Base-by-base conservation (phyloP, 371 early-diverging fungal species). In the Mucor mucedo region DNA sequence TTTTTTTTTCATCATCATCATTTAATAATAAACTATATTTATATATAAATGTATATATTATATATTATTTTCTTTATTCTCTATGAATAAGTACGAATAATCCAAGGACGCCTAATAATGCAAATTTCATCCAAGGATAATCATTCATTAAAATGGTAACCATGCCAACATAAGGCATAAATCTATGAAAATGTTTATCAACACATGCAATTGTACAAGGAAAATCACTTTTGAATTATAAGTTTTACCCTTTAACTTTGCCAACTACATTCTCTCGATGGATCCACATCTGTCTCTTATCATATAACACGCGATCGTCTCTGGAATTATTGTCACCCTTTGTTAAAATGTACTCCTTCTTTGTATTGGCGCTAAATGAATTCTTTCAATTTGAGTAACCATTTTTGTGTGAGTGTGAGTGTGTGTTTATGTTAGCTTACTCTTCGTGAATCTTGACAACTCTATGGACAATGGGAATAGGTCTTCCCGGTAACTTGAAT, bases 391-490 rank as follows among this genome's bases (percentile, higher is more conserved):
- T 7, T 21, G 21, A 21, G 21, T 21, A 21, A 21, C 21, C 21
- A 21, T 21, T 21, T 21, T 21, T 21, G 21, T 21, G 21, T 21
- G 21, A 21, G 21, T 21, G 21, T n/a, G n/a, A n/a, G n/a, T 21
- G 21, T 21, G 21, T 21, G 1, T 21, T 28, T 29, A 21, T 9
- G 7, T 21, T 21, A 21, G 53, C 30, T 74, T 85, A 90, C 87
- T 89, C 84, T 57, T 89, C 86, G 73, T 98, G 98, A 29, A 95
- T 76, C 67, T 93, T 92, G 62, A 99, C 84, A 9, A 96, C 94
- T 41, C 99, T 88, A 76, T 99, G 99, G 10, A 99, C 99, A 72
- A 99, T 99, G 0, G 99, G 99, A 55, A 99, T 95, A 39, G 89
- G 88, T 66, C 93, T 89, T 63, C 90, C 94, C 27, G 91, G 82